Base-by-base conservation (phyloP, 352 stramenopile species). In the Globisporangium viniferum region DNA sequence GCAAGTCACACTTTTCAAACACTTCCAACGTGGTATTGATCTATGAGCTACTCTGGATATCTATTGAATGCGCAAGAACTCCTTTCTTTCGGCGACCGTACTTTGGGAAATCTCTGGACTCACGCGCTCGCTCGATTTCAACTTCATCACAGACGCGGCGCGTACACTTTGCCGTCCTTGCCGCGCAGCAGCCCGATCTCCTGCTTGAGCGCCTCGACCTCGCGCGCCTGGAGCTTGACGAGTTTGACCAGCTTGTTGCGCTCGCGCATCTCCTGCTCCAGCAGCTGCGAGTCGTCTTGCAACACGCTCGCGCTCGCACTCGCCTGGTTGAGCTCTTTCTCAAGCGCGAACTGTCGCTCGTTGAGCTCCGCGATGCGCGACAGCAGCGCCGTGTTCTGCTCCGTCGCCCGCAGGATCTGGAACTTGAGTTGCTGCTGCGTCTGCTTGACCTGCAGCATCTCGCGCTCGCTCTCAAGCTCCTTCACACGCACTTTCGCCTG, bases 181-280 rank as follows among this genome's bases (percentile, higher is more conserved):
- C 88, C 79, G 9, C 87, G 86, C 55, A 97, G 69, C 65, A 97
- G 80, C 3, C 81, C 80, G 31, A 97, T 93, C 73, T 98, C 92
- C 61, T 93, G 79, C 67, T 96, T 96, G 53, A 98, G 82, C 14
- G 89, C 90, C 62, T 98, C 91, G 12, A 98, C 77, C 66, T 98
- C 93, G 44, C 89, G 86, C 39, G 84, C 84, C 76, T 98, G 94
- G 31, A 98, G 79, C 69, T 97, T 97, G 14, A 98, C 90, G 29
- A 97, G 78, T 31, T 88, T 78, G 18, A 96, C 88, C 24, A 98
- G 80, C 36, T 96, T 93, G 71, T 91, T 94, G 62, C 88, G 88
- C 76, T 98, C 93, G 62, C 81, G 79, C 74, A 91, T 88, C 73
- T 98, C 93, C 36, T 82, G 76, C 67, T 91, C 79, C 12, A 80